These are phyloP conservation scores for Lathyrus aphaca DNA, from an alignment of 306 rosid species.

Conservation along the genomic window DNA sequence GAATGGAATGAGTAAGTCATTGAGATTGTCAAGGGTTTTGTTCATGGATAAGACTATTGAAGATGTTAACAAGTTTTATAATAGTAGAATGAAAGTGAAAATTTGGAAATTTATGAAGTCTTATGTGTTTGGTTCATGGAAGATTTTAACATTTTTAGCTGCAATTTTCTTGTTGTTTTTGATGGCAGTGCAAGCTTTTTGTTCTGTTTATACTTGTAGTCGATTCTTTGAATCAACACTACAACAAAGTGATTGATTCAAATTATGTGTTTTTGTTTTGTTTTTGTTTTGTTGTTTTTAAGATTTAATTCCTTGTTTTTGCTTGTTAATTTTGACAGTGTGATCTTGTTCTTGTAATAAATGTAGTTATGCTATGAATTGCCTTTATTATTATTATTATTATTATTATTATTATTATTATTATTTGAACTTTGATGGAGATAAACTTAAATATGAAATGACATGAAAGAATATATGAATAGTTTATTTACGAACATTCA, in stretches of 20 bases:
- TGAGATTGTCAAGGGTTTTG: conserved; percentile 64
- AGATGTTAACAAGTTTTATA: conserved; percentile 70
- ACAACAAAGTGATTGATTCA: neutral
- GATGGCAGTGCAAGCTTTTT: conserved; percentile 52
- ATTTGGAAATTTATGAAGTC: conserved; percentile 47
- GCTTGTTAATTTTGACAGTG: too few species aligned
- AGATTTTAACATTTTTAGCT: conserved; percentile 59
- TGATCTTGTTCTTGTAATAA: neutral
- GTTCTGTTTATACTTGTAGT: conserved; percentile 44
- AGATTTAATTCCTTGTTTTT: neutral
- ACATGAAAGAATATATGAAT: too few species aligned
- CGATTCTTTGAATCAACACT: conserved; percentile 23
- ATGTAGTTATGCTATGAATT: neutral
- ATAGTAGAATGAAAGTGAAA: conserved; percentile 65
- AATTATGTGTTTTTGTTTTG: neutral
- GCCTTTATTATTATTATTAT: neutral
- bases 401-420: too few species aligned
- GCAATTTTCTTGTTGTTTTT: conserved; percentile 56
- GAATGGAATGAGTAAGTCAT: conserved; percentile 78
- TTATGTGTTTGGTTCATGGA: conserved; percentile 70
- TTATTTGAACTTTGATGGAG: neutral
- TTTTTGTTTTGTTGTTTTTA: too few species aligned
- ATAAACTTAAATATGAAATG: neutral
- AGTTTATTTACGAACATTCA: too few species aligned
- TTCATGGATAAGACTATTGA: conserved; percentile 72